Evolutionary conservation across 2,329 filamentous ascomycete genomes (phyloP), one percentile per base, ranked within the genome.

Genomic region (Cyclaneusma minus): DNA sequence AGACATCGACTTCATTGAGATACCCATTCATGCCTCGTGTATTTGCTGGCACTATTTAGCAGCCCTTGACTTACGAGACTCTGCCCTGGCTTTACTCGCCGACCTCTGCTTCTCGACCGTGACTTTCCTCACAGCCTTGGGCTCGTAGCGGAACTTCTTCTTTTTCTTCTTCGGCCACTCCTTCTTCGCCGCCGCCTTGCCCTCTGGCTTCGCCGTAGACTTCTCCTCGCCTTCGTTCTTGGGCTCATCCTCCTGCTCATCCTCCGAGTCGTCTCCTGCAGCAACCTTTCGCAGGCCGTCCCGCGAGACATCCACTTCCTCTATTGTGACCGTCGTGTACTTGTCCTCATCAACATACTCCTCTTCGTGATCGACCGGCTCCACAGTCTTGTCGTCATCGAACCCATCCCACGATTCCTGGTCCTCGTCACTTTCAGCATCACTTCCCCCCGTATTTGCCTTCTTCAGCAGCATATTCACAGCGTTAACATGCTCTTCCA

Each of bases 301-400:
- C 38, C 70, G 69, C 8, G 78, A 75, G 10, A 91, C 67, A 35
- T 76, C 77, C 39, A 98, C 83, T 7, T 80, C 77, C 49, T 94
- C 87, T 2, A 98, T 74, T 0, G 82, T 94, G 14, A 98, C 89
- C 1, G 83, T 93, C 1, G 89, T 95, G 49, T 83, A 94, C 47
- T 79, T 80, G 50, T 94, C 87, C 49, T 95, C 89, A 50, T 98
- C 89, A 37, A 94, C 69, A 54, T 94, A 98, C 50, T 95, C 84
- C 39, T 87, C 84, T 48, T 93, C 80, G 39, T 82, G 73, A 46
- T 91, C 74, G 5, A 55, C 54, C 13, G 70, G 62, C 20, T 62
- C 49, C 22, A 37, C 42, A 18, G 43, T 35, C 13, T 42, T 25
- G 31, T 48, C 37, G 24, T 77, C 72, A 12, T 62, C 56, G 27